Conservation (phyloP, 306 rosid species). For the Bauhinia variegata region DNA sequence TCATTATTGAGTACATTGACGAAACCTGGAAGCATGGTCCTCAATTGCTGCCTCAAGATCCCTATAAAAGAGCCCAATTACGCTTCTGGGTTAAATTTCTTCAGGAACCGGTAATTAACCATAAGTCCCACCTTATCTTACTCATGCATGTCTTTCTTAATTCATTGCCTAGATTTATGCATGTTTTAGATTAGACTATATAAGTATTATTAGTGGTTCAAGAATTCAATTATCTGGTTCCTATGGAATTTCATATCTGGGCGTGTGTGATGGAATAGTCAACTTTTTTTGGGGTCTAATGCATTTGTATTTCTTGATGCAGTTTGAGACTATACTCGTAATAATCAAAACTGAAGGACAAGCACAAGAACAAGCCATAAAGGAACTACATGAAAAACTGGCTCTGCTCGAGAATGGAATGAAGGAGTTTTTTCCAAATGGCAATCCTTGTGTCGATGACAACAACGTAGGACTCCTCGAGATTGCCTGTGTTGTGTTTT, state of each 20-base stretch:
- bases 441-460: conserved; percentile 12
- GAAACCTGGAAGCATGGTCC: conserved; percentile 45
- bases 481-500: conserved; percentile 5
- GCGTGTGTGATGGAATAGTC: no score
- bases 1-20: conserved; percentile 44
- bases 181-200: no score
- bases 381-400: conserved; percentile 32
- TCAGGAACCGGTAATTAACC: conserved; percentile 27
- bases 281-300: neutral
- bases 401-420: conserved; percentile 44
- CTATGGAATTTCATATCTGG: no score
- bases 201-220: no score
- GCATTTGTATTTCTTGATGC: neutral
- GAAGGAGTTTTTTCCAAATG: conserved; percentile 35
- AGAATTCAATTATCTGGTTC: no score
- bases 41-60: conserved; percentile 37
- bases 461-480: conserved; percentile 33
- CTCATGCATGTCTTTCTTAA: neutral
- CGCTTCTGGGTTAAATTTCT: conserved; percentile 46
- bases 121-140: neutral
- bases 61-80: conserved; percentile 40
- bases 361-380: conserved; percentile 31
- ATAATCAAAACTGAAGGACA: conserved; percentile 39
- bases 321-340: neutral
- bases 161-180: no score